These are phyloP conservation scores for Aphanomyces invadans DNA, from an alignment of 352 stramenopile genomes.

Conservation along the genomic window DNA sequence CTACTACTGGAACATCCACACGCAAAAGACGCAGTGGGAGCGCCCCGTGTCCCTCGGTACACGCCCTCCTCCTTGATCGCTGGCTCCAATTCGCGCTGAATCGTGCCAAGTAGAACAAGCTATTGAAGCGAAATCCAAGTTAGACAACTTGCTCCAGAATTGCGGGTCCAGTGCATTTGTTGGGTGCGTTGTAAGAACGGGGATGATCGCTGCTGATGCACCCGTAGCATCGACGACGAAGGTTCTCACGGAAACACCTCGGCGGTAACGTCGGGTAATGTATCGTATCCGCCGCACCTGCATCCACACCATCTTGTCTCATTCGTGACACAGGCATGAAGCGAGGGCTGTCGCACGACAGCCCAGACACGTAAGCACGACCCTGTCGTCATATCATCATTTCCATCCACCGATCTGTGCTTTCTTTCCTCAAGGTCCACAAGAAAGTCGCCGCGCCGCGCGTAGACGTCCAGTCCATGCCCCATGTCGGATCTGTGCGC, in stretches of 20 bases:
- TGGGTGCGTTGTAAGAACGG: background rate
- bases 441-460: background rate
- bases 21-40: constrained; percentile 68
- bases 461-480: background rate
- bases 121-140: constrained; percentile 48
- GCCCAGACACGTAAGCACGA: too few species aligned
- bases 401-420: too few species aligned
- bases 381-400: too few species aligned
- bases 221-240: background rate
- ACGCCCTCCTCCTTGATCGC: background rate
- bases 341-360: background rate
- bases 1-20: constrained; percentile 74
- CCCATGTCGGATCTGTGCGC: background rate
- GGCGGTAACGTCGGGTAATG: background rate
- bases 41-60: constrained; percentile 51
- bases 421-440: too few species aligned
- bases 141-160: constrained; percentile 46
- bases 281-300: too few species aligned
- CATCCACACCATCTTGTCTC: background rate
- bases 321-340: background rate
- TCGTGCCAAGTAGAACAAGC: constrained; percentile 34
- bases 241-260: background rate
- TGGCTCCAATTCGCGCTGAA: background rate
- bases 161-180: constrained; percentile 27
- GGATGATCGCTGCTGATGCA: background rate